Percentiles rank a stretch among this genome's conserved stretches.
Conservation (phyloP, 257 asterid genomes). For the Scutellaria galericulata region DNA sequence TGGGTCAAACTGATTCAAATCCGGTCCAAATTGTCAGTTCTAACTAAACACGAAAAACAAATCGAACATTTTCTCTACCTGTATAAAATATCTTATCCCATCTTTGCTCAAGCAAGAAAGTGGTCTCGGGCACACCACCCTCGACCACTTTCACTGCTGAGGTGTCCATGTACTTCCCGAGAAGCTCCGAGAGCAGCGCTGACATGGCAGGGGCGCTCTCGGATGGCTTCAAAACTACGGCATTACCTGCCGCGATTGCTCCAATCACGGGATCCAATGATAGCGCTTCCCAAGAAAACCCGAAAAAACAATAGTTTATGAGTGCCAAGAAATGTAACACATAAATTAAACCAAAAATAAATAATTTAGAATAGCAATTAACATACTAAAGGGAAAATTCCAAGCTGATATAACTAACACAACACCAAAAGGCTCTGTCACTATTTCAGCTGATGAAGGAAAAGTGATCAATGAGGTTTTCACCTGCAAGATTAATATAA, state of each 20-base stretch:
- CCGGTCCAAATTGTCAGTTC: no score
- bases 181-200: slow-evolving; percentile 59
- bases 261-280: slow-evolving; percentile 84
- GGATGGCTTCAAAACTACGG: slow-evolving; percentile 77
- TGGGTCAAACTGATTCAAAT: no score
- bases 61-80: slow-evolving; percentile 38
- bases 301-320: no score
- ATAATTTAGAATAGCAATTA: background rate
- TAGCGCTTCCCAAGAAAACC: slow-evolving; percentile 40
- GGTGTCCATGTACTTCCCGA: slow-evolving; percentile 67
- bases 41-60: no score
- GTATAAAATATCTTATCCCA: slow-evolving; percentile 85
- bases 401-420: slow-evolving; percentile 84
- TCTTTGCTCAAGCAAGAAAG: slow-evolving; percentile 72
- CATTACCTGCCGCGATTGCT: slow-evolving; percentile 93
- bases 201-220: slow-evolving; percentile 71
- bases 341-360: no score
- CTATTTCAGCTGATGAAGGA: slow-evolving; percentile 82
- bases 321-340: background rate
- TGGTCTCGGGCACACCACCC: slow-evolving; percentile 61
- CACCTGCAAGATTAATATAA: slow-evolving; percentile 51
- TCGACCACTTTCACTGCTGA: slow-evolving; percentile 78
- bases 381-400: slow-evolving; percentile 91
- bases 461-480: slow-evolving; percentile 64
- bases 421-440: slow-evolving; percentile 85